Evolutionary conservation across 768 basidiomycete genomes (phyloP), one percentile per base, ranked within the genome.

Genomic region (Tubosaeta sp.): DNA sequence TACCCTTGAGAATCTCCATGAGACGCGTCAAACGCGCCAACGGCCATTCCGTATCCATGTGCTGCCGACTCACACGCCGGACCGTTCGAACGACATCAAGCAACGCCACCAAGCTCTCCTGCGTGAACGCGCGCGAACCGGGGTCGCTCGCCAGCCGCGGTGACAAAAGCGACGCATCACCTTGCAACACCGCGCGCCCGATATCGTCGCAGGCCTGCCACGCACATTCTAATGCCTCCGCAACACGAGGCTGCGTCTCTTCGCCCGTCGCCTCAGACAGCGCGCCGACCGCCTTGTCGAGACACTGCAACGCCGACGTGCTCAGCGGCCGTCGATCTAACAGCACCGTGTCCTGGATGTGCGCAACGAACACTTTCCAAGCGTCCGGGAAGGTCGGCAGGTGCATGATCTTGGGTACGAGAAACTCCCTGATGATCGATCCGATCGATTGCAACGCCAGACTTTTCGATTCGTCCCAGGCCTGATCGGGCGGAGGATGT

Each of bases 391-490:
- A 95, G 2, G 84, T 81, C 0, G 81, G 74, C 4, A 95, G 76
- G 35, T 76, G 75, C 70, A 90, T 82, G 53, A 98, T 80, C 64
- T 86, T 88, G 4, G 79, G 71, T 2, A 81, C 70, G 11, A 94
- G 65, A 72, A 95, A 97, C 46, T 89, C 86, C 57, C 81, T 78
- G 65, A 95, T 84, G 51, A 97, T 86, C 0, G 85, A 81, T 1
- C 92, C 91, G 35, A 91, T 78, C 1, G 91, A 94, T 45, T 86
- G 81, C 43, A 97, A 70, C 0, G 92, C 90, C 31, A 97, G 80
- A 26, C 86, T 83, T 65, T 91, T 91, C 0, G 90, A 91, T 56
- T 95, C 93, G 63, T 91, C 88, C 86, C 91, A 94, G 26, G 84
- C 77, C 43, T 82, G 76, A 22, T 64, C 59, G 1, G 63, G 60